Conservation (phyloP, 78 protist genomes). For the slime mould (Dictyostelium discoideum) region dicty_2.7 NC_007089.4:4991001-4991500, state of each 20-base stretch:
- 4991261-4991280: not conserved
- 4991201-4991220: not conserved
- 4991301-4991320: not conserved
- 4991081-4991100: not conserved
- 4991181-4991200: not conserved
- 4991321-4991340: not conserved
- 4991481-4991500: not conserved
- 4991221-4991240: too few relatives aligned
- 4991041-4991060: not conserved
- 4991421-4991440: not conserved
- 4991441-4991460: not conserved
- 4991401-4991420: not conserved
- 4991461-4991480: not conserved
- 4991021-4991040: not conserved
- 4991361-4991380: not conserved
- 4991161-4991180: not conserved
- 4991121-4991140: not conserved
- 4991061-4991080: not conserved
- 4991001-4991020: not conserved
- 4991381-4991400: not conserved
- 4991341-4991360: not conserved
- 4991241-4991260: not conserved
- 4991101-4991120: slow-evolving; percentile 1
- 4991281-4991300: not conserved
- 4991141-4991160: not conserved